Evolutionary conservation across 305 asterid species (phyloP).

Genomic region (Fraxinus xanthoxyloides): DNA sequence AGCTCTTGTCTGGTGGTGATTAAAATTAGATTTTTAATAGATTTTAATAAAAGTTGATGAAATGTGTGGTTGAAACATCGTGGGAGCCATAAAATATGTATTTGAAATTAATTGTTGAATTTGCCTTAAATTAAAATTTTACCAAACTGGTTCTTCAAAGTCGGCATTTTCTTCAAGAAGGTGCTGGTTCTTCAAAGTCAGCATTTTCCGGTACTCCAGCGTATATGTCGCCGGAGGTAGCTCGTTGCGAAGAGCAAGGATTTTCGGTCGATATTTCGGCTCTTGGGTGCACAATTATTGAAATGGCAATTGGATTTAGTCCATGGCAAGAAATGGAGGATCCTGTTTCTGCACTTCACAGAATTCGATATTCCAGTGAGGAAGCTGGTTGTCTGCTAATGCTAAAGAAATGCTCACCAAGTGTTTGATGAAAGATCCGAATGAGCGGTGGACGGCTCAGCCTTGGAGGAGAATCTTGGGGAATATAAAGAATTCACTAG

Average conservation of each 20-base stretch:
- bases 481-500: constrained; percentile 17
- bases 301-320: constrained; percentile 69
- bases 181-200: neutral
- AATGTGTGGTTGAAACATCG: no score
- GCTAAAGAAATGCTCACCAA: constrained; percentile 46
- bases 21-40: no score
- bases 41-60: no score
- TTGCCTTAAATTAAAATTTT: no score
- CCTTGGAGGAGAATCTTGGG: constrained; percentile 10
- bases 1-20: no score
- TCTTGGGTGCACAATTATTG: constrained; percentile 68
- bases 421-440: constrained; percentile 50
- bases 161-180: neutral
- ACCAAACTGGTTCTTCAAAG: no score
- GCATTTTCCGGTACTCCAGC: constrained; percentile 70
- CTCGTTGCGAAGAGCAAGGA: constrained; percentile 70
- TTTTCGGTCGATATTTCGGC: constrained; percentile 77
- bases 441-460: constrained; percentile 65
- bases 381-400: constrained; percentile 36
- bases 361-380: constrained; percentile 54
- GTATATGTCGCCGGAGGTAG: constrained; percentile 90
- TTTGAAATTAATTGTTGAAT: no score
- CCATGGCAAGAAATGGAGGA: constrained; percentile 73
- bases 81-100: no score
- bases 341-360: constrained; percentile 64